Evolutionary conservation across 257 asterid genomes (phyloP), one percentile per base, ranked within the genome.

Genomic region (Verbascum thapsus): DNA sequence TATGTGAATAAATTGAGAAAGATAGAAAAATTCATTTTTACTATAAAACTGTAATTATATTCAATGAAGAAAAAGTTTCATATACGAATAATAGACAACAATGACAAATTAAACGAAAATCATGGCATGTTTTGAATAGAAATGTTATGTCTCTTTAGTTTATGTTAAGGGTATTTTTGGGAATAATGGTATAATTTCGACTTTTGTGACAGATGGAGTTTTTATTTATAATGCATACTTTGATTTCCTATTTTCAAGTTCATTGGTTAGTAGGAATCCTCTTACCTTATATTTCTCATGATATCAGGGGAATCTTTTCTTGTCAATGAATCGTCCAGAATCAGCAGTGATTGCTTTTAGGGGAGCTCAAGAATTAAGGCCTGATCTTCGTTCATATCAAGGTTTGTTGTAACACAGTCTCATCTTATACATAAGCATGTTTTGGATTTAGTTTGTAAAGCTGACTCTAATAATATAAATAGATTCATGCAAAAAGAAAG

Each of bases 351-450:
- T 78, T 61, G 88, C 99, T 68, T 94, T 75, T 64, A 79, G 94
- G 67, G 87, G 80, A 65, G 97, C 99, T 68, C 97, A 94, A 78
- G 96, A 94, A 61, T 45, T 94, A 67, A 82, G 97, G 78, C 87
- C 99, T n/a, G 97, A 94, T 82, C 87, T 94, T 66, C 97, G 99
- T 63, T 87, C 97, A 22, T 94, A 89, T 74, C 99, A 94, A 85
- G 99, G 99, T 83, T 58, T 26, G 76, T 67, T 44, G 38, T 22
- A 41, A 51, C 7, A 15, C 22, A 67, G 22, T 48, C 47, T 23
- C 12, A 48, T 20, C 5, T 35, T 17, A 50, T 18, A 53, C 71
- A 35, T 39, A 13, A 40, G 22, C 19, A 37, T 58, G 18, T 6
- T 30, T 45, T 70, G 56, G 19, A 53, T n/a, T 30, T 52, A 15